A percentile compares a stretch with the other conserved stretches of the same genome.
Conservation (phyloP, 768 basidiomycete genomes). For the Galerina sulciceps region DNA sequence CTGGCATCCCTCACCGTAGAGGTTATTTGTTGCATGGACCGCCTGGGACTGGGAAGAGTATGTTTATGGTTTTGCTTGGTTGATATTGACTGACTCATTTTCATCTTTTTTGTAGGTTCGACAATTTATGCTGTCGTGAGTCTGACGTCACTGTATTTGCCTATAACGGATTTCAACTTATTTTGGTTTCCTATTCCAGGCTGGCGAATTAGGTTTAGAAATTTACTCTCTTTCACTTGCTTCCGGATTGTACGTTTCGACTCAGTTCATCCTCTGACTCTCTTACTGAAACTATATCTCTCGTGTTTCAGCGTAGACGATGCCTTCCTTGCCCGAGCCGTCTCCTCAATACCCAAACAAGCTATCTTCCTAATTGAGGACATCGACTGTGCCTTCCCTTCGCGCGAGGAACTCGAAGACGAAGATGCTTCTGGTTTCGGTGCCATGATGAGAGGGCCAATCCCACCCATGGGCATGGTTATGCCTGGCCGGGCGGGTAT, state of each 20-base stretch:
- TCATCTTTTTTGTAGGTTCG: constrained; percentile 39
- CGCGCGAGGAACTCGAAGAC: constrained; percentile 40
- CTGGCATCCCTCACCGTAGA: constrained; percentile 61
- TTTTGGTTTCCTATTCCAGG: not conserved
- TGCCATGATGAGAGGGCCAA: not conserved
- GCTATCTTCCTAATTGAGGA: constrained; percentile 65
- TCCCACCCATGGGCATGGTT: constrained; percentile 5
- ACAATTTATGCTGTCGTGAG: constrained; percentile 60
- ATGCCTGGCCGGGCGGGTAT: constrained; percentile 7
- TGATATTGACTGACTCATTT: constrained; percentile 3
- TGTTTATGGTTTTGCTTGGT: constrained; percentile 15
- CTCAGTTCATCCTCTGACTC: constrained; percentile 1
- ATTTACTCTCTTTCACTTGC: constrained; percentile 70
- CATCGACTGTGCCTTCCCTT: constrained; percentile 62
- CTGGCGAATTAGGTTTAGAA: constrained; percentile 78
- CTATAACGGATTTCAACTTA: no score
- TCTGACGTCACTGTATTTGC: constrained; percentile 48
- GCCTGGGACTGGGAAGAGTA: constrained; percentile 70
- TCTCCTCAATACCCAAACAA: constrained; percentile 51
- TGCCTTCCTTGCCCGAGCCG: constrained; percentile 46
- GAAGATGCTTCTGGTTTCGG: not conserved
- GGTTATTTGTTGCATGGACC: constrained; percentile 63
- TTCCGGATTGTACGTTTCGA: constrained; percentile 43
- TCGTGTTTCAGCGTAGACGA: constrained; percentile 48
- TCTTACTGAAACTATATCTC: not conserved